Evolutionary conservation across 148 eudicot genomes (phyloP), one percentile per base, ranked within the genome.

Genomic region (Vaccinium macrocarpon): DNA sequence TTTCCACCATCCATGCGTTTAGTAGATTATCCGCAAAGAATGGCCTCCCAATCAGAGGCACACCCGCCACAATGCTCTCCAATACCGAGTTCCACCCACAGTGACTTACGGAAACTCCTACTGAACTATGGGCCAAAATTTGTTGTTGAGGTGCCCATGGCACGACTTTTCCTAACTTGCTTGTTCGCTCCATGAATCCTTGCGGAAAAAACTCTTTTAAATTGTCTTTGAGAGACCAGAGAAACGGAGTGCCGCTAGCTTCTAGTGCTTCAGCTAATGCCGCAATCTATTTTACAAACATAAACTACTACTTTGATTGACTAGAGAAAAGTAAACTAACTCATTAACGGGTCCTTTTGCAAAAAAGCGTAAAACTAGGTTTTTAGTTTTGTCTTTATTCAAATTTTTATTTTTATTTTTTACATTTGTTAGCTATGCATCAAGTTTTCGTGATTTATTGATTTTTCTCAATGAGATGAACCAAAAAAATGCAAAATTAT

Each of bases 71-170:
- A n/a, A 93, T 86, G 76, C 96, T 90, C 86, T 94, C 98, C 80
- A 88, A 21, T 1, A 91, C 42, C n/a, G 96, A 94, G 76, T 92
- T 93, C 94, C 93, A 93, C 3, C 98, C 96, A 57, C 92, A 89
- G 21, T 94, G 98, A 4, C 93, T 94, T 46, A 93, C 80, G 78
- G 87, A 90, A 29, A 86, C 92, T 6, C 94, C 94, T 5, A 89
- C 68, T 0, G 90, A 84, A 6, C 68, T 29, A 79, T 92, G 93
- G 0, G 62, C 86, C 71, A 94, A 64, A 8, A 93, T 71, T 62
- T 90, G 84, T 81, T 84, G 35, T 62, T 94, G 96, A 2, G 98
- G 98, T 1, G 98, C 92, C 98, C 96, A 94, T 2, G 91, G 78
- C 0, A 91, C 92, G 14, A 95, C 59, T 81, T 89, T 92, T n/a